Evolutionary conservation across 2,329 filamentous ascomycete species (phyloP).

Genomic region (Seiridium cupressi): DNA sequence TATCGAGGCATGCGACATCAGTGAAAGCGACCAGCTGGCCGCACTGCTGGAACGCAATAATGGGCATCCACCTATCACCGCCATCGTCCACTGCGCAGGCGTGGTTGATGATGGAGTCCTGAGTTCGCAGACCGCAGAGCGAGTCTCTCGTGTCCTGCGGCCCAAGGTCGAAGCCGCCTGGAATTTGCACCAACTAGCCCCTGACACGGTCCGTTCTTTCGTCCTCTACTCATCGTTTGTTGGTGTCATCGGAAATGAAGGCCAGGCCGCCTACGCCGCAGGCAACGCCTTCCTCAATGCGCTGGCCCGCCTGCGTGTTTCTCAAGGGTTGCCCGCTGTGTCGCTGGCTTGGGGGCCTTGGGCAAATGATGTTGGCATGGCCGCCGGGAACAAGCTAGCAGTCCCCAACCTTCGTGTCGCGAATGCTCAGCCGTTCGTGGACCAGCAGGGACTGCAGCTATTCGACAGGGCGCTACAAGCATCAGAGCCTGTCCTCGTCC

Average conservation of each 20-base stretch:
- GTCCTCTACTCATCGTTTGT: conserved; percentile 3
- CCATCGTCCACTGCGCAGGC: conserved; percentile 6
- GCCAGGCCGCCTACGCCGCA: conserved; percentile 6
- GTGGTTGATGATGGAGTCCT: conserved; percentile 5
- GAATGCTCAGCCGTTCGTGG: background rate
- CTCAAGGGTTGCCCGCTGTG: background rate
- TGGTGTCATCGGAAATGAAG: conserved; percentile 4
- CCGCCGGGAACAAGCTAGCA: background rate
- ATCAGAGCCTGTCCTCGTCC: background rate
- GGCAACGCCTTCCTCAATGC: conserved; percentile 3
- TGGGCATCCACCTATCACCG: conserved; percentile 1
- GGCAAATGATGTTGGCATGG: conserved; percentile 5
- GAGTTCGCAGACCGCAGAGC: background rate
- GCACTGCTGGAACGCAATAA: background rate
- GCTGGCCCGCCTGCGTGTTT: background rate
- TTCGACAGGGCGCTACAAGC: conserved; percentile 4
- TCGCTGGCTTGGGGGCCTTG: conserved; percentile 4
- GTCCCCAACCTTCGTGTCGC: background rate
- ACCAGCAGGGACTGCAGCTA: conserved; percentile 4
- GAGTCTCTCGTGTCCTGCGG: conserved; percentile 5
- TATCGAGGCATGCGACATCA: conserved; percentile 2
- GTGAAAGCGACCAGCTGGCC: background rate
- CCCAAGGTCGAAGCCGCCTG: conserved; percentile 7
- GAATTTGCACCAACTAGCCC: conserved; percentile 5
- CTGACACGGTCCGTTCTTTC: conserved; percentile 34